Base-by-base conservation (phyloP, 2,329 filamentous ascomycete species). In the Neopestalotiopsis rosae region DNA sequence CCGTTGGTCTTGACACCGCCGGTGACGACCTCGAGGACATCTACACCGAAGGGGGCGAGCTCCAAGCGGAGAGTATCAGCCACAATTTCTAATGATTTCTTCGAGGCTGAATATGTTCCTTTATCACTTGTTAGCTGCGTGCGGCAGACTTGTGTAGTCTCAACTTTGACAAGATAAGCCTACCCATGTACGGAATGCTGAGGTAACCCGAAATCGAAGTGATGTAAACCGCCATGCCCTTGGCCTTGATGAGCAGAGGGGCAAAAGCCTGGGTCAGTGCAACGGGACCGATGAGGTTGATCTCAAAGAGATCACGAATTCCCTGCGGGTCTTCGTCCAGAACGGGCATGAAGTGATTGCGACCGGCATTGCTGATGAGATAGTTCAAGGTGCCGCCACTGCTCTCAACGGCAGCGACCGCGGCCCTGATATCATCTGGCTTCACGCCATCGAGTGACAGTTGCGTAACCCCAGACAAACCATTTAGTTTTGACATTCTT, bases 391-490 rank as follows among this genome's bases (percentile, higher is more conserved):
- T 45, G 13, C 38, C 38, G 4, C 71, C 69, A n/a, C 59, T 58
- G 17, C 24, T 5, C 12, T 59, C 24, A 4, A 62, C 62, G 12
- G 67, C 61, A n/a, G 38, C 56, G n/a, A 78, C 74, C 10, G 63
- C 32, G 1, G 71, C 61, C 1, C 68, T 65, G 38, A 79, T 77
- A 4, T 75, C 75, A 9, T 68, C 59, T 4, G 71, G 69, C 9
- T 74, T 76, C 2, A 73, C 75, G 12, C 80, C 78, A 67, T 80
- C 77, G n/a, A 80, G 69, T 9, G 70, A 69, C 1, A 79, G 38
- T 2, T 71, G 73, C 7, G 72, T 70, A 66, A 78, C 69, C n/a
- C 70, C 6, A 3, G 30, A 38, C 30, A 62, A 24, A 68, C 62
- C 7, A 78, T 72, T 28, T 70, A 64, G 12, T 56, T 45, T 75